Base-by-base conservation (phyloP, 805 yeast species). In the Wickerhamiella siamensis region DNA sequence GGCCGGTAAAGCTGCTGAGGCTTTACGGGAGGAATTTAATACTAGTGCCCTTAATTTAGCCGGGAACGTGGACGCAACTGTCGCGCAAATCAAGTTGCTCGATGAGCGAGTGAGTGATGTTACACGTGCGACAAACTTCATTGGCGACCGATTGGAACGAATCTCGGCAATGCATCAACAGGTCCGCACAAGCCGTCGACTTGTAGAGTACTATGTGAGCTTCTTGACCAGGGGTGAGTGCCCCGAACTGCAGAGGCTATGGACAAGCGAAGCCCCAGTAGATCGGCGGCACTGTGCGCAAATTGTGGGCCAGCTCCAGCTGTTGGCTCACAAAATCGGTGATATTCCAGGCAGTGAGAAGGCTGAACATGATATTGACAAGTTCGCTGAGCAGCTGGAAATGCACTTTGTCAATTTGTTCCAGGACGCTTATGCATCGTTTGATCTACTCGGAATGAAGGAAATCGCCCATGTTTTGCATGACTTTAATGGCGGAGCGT, bases 401-500 rank as follows among this genome's bases (percentile, higher is more conserved):
- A 70, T 70, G 39, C 71, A 73, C 24, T 63, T 87, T 42, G 63
- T 88, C 40, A 73, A 72, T 33, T 72, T 73, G 43, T 88, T 88
- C 51, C 80, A 78, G 51, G 66, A 70, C 19, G 83, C 84, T n/a
- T 82, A 81, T 50, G 72, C 75, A 43, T 72, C 71, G 20, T 77
- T 75, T 46, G 79, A 83, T 50, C 71, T 75, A 50, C 65, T 66
- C n/a, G 73, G 72, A 41, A 77, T 91, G 79, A 76, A 73, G 52
- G 84, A 78, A 43, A 71, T 61, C 20, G 83, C 95, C 0, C 74
- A 74, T 39, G 72, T 86, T 15, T 65, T 87, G 39, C 72, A 76
- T 41, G 82, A 77, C 46, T 88, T 77, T 64, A 87, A 88, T 55
- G 88, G 84, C 16, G 95, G 95, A 10, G 69, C 73, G 9, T 77